phyloP scores from a whole-genome alignment of 176 grass and related monocot genomes.

The Carex kokanica region DNA sequence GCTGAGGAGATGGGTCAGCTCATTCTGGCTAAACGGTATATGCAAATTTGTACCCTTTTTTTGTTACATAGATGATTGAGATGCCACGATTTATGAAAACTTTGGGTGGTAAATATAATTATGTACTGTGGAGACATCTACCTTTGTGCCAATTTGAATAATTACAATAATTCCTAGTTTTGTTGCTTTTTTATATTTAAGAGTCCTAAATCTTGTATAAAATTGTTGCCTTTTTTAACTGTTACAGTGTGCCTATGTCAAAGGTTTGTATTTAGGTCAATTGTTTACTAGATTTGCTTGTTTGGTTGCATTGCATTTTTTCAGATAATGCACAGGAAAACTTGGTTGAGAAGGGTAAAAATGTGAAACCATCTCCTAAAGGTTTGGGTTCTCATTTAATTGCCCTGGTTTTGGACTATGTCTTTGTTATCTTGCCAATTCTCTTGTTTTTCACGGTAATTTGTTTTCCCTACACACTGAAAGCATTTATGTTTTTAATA shows the following conservation, averaged over 20 bases:
- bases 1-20: constrained; percentile 66
- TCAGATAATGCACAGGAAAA: constrained; percentile 37
- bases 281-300: constrained; percentile 11
- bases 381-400: constrained; percentile 42
- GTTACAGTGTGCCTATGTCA: neutral
- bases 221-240: neutral
- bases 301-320: constrained; percentile 22
- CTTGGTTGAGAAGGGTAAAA: constrained; percentile 50
- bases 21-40: constrained; percentile 31
- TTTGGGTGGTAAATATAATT: neutral
- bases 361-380: constrained; percentile 33
- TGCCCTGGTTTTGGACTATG: constrained; percentile 50
- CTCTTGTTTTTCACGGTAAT: constrained; percentile 80
- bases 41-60: neutral
- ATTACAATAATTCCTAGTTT: neutral
- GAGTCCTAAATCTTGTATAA: neutral
- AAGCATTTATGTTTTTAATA: neutral
- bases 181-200: neutral
- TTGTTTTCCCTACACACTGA: constrained; percentile 22
- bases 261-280: neutral
- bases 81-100: neutral
- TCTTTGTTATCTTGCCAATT: constrained; percentile 63
- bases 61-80: neutral
- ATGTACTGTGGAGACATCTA: neutral
- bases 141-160: neutral